A percentile compares a stretch with the other conserved stretches of the same genome.
These are phyloP conservation scores for Calycina herbarum DNA, from an alignment of 2,329 filamentous ascomycete species.

Conservation along the genomic window DNA sequence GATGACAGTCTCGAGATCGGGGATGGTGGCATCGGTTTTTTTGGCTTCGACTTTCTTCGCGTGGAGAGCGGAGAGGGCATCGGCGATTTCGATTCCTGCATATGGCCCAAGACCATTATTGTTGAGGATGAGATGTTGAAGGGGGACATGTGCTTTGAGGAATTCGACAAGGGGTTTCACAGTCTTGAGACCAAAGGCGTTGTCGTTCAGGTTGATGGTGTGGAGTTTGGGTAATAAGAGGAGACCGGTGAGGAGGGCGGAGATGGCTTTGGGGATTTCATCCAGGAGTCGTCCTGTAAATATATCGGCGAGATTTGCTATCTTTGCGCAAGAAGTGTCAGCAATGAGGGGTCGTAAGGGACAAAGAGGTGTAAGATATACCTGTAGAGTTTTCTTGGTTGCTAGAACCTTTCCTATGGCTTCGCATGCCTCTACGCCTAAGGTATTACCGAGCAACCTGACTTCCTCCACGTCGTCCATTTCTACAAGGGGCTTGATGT, in stretches of 20 bases:
- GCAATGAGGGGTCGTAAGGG: slow-evolving; percentile 8
- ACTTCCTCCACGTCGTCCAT: slow-evolving; percentile 81
- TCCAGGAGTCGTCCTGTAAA: slow-evolving; percentile 91
- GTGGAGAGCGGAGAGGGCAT: slow-evolving; percentile 81
- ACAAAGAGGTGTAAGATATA: slow-evolving; percentile 38
- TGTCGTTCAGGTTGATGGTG: slow-evolving; percentile 95
- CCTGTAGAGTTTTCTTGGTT: slow-evolving; percentile 79
- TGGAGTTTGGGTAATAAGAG: slow-evolving; percentile 83
- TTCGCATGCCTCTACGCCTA: slow-evolving; percentile 86
- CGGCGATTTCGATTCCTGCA: slow-evolving; percentile 84
- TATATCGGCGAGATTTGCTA: slow-evolving; percentile 93
- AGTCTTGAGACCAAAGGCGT: slow-evolving; percentile 95
- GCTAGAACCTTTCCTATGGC: slow-evolving; percentile 79
- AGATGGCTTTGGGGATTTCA: slow-evolving; percentile 90
- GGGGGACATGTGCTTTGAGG: slow-evolving; percentile 80
- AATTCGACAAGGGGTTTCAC: slow-evolving; percentile 92
- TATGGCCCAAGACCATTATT: slow-evolving; percentile 96
- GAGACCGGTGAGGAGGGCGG: slow-evolving; percentile 79
- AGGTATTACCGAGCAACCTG: slow-evolving; percentile 83
- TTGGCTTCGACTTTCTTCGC: slow-evolving; percentile 79
- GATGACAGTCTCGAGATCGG: slow-evolving; percentile 91
- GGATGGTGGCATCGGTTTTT: slow-evolving; percentile 69
- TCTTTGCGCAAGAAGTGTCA: slow-evolving; percentile 42
- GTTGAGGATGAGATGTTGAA: slow-evolving; percentile 94
- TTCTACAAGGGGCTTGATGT: slow-evolving; percentile 73